phyloP scores from a whole-genome alignment of 352 stramenopile genomes.

The Pseudoperonospora humuli region DNA sequence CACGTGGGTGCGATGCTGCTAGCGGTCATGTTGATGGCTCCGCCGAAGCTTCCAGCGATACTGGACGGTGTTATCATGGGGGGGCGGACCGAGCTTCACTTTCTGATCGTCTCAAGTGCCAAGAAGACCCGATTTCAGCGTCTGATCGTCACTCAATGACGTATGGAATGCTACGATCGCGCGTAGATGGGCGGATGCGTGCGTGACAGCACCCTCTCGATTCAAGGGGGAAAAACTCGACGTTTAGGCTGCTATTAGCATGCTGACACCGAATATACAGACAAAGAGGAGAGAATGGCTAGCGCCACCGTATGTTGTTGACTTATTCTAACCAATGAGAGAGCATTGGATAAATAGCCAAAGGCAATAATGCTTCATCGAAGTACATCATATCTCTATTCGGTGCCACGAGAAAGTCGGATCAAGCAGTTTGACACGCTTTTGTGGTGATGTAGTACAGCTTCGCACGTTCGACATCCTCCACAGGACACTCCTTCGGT shows the following conservation, averaged over 20 bases:
- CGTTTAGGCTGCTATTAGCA: background rate
- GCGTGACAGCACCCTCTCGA: no score
- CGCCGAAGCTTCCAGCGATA: constrained; percentile 32
- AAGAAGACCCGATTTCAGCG: background rate
- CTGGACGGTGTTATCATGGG: constrained; percentile 34
- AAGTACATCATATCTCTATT: no score
- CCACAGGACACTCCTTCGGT: constrained; percentile 44
- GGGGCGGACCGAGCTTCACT: background rate
- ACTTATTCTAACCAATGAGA: no score
- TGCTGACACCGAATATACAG: constrained; percentile 17
- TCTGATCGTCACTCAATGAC: constrained; percentile 7
- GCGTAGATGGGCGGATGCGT: no score
- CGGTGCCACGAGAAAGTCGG: no score
- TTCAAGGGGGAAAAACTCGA: constrained; percentile 1
- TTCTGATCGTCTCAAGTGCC: background rate
- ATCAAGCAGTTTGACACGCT: background rate
- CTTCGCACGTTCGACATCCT: constrained; percentile 44
- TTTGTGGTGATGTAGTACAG: constrained; percentile 52
- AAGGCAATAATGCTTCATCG: no score
- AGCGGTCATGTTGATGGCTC: constrained; percentile 26
- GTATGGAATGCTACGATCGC: constrained; percentile 9
- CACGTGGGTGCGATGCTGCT: constrained; percentile 20
- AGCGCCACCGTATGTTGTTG: constrained; percentile 2
- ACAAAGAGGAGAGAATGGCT: background rate
- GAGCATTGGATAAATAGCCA: no score